Conservation (phyloP, 1,284 basidiomycete genomes). For the Cerioporus squamosus region DNA sequence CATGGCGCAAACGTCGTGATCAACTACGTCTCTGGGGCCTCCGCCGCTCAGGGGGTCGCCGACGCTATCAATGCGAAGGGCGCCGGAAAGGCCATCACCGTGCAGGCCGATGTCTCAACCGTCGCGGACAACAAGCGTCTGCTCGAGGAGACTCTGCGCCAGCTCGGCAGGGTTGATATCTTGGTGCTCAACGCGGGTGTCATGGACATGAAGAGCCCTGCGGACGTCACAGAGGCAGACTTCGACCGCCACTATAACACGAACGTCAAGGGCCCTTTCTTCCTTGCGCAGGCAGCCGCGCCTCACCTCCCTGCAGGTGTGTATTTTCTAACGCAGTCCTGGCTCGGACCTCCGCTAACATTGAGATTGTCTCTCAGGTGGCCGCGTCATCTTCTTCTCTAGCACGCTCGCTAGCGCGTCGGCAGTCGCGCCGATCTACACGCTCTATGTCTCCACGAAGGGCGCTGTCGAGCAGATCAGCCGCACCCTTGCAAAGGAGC, state of each 20-base stretch:
- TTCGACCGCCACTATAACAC: slow-evolving; percentile 53
- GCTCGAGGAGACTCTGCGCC: slow-evolving; percentile 49
- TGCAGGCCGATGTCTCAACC: slow-evolving; percentile 55
- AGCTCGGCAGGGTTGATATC: slow-evolving; percentile 58
- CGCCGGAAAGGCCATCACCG: slow-evolving; percentile 51
- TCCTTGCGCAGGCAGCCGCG: slow-evolving; percentile 53
- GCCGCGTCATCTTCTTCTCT: slow-evolving; percentile 60
- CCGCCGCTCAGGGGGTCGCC: slow-evolving; percentile 50
- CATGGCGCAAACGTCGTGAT: slow-evolving; percentile 63
- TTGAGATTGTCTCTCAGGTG: slow-evolving; percentile 36
- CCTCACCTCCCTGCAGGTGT: slow-evolving; percentile 47
- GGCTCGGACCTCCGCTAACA: background rate
- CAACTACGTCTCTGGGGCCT: slow-evolving; percentile 48
- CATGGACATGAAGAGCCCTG: slow-evolving; percentile 50
- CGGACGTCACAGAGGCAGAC: slow-evolving; percentile 52
- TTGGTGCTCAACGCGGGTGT: slow-evolving; percentile 59
- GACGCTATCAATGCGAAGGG: slow-evolving; percentile 44
- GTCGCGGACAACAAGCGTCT: slow-evolving; percentile 47
- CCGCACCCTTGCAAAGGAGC: slow-evolving; percentile 62
- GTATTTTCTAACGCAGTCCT: slow-evolving; percentile 16
- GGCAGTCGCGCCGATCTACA: slow-evolving; percentile 48
- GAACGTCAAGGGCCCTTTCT: slow-evolving; percentile 63
- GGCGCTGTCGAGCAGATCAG: slow-evolving; percentile 61
- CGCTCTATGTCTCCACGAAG: slow-evolving; percentile 58
- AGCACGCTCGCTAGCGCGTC: slow-evolving; percentile 50